phyloP scores from a whole-genome alignment of 306 rosid species.

The Quercus aquifolioides region DNA sequence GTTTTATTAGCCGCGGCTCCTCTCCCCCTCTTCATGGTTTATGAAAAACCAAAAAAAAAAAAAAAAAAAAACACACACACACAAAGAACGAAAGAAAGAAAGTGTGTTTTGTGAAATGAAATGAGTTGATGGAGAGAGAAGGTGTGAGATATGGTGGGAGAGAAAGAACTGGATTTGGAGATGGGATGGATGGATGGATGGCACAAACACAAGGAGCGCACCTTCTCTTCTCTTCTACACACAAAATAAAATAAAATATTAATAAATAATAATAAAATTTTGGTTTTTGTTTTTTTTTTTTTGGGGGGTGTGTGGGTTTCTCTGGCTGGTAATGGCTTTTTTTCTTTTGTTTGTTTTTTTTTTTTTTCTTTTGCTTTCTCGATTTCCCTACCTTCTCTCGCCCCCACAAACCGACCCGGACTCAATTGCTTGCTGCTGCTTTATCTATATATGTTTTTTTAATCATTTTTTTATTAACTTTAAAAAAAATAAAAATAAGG shows the following conservation, averaged over 20 bases:
- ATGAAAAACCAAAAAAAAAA: background rate
- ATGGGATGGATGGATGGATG: too few species aligned
- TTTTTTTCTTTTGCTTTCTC: constrained; percentile 14
- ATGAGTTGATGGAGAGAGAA: too few species aligned
- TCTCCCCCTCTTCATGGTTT: constrained; percentile 55
- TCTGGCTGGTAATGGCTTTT: constrained; percentile 30
- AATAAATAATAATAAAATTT: too few species aligned
- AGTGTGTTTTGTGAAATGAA: too few species aligned
- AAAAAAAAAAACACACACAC: background rate
- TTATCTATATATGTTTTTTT: background rate
- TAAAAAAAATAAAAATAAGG: background rate
- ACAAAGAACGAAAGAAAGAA: background rate
- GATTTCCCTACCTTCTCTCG: constrained; percentile 31
- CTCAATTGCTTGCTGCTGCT: constrained; percentile 20
- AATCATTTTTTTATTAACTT: background rate
- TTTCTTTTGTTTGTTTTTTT: background rate
- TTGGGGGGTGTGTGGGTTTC: constrained; percentile 5
- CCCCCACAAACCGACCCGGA: constrained; percentile 43
- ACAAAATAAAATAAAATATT: too few species aligned
- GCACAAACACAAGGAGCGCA: too few species aligned
- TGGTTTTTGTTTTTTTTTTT: too few species aligned
- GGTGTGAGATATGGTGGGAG: too few species aligned
- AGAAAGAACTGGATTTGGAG: too few species aligned
- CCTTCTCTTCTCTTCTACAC: too few species aligned
- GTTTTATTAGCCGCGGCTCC: constrained; percentile 27